phyloP scores from a whole-genome alignment of 2,329 filamentous ascomycete species.

The Colletotrichum paranaense region DNA sequence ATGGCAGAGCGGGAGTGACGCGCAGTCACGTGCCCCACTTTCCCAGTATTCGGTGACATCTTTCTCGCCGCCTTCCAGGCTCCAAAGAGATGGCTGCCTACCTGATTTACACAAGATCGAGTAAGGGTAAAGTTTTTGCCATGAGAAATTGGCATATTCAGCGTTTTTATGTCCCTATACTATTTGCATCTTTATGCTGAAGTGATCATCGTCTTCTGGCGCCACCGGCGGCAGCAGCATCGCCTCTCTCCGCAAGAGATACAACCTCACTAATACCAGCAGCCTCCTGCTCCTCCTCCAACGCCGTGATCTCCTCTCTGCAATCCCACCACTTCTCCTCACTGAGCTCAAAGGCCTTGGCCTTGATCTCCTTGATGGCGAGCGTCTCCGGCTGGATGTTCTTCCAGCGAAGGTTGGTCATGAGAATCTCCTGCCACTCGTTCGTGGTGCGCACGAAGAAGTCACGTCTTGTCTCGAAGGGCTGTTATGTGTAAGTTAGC shows the following conservation, averaged over 20 bases:
- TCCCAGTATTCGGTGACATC: neutral
- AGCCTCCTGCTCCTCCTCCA: conserved; percentile 97
- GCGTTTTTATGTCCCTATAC: neutral
- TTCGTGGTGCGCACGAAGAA: conserved; percentile 91
- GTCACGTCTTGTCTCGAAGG: conserved; percentile 90
- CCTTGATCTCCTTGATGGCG: conserved; percentile 90
- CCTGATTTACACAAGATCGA: too few relatives aligned
- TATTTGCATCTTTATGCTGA: neutral
- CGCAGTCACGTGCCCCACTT: conserved; percentile 27
- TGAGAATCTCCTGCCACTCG: conserved; percentile 90
- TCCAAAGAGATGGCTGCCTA: neutral
- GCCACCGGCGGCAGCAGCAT: conserved; percentile 63
- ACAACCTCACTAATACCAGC: conserved; percentile 96
- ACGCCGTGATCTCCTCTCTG: conserved; percentile 87
- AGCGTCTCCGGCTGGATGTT: conserved; percentile 74
- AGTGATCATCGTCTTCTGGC: conserved; percentile 35
- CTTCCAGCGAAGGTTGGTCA: conserved; percentile 79
- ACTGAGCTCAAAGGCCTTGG: conserved; percentile 87
- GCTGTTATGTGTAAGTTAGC: conserved; percentile 56
- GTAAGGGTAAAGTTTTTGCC: too few relatives aligned
- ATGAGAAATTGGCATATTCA: neutral
- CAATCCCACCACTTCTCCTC: conserved; percentile 99
- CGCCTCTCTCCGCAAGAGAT: conserved; percentile 80
- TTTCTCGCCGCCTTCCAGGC: neutral
- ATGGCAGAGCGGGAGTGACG: conserved; percentile 13